Base-by-base conservation (phyloP, 768 basidiomycete genomes). In the Tylopilus balloui region DNA sequence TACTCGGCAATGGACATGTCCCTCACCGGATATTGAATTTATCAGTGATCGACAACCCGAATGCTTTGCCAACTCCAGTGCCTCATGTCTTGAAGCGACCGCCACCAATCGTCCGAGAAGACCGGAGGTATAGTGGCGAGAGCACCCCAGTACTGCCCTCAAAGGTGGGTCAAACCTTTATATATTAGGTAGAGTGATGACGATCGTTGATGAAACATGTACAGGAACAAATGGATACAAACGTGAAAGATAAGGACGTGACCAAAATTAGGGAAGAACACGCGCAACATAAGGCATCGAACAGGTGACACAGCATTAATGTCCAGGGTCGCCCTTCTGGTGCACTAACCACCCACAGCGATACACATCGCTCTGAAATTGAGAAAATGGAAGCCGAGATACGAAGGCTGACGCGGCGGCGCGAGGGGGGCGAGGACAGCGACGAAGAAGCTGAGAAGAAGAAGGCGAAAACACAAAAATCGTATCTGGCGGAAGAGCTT, bases 341-440 rank as follows among this genome's bases (percentile, higher is more conserved):
- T 13, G 23, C 17, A 20, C 42, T 61, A 21, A 51, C 27, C 28
- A 5, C 24, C 29, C 39, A 4, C 50, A 92, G 86, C 45, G 74
- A 75, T 28, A 68, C 78, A 11, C 86, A 88, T 19, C 79, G 84
- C 60, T 73, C 80, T 7, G 84, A 92, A 64, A 89, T 96, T 43
- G 84, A 83, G 57, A 84, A 79, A 58, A 89, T 97, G 83, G 91
- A 97, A 66, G 82, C 81, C 7, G 88, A 92, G 38, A 87, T 97
- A 47, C 84, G 89, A 21, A 85, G 80, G 53, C 79, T 95, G 7
- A 74, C 80, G 24, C 81, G 83, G 52, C 77, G 75, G 36, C 78
- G 77, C 9, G 78, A 74, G 23, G 73, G 75, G 9, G 72, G 73
- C 13, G 76, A 75, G 21, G 83, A 78, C 36, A 86, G 86, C 57